Evolutionary conservation across 805 yeast species (phyloP).

Genomic region (Candida coquimbonensis): DNA sequence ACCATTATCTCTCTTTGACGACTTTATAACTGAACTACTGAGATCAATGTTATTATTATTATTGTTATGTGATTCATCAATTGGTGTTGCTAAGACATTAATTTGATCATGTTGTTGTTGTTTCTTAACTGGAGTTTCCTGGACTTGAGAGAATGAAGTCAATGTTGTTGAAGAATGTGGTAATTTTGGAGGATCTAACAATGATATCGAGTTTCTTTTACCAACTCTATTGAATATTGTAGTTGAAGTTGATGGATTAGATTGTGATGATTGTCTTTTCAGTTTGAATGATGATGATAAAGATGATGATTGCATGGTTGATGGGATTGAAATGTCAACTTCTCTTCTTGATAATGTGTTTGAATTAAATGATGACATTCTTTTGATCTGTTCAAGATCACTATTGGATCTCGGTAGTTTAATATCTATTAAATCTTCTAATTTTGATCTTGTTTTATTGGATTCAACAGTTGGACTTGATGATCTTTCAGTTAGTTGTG

Average conservation of each 20-base stretch:
- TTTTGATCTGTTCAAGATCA: conserved; percentile 17
- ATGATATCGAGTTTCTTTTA: conserved; percentile 8
- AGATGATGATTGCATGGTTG: conserved; percentile 6
- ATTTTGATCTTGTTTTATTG: conserved; percentile 8
- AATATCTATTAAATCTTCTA: conserved; percentile 19
- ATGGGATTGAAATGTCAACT: conserved; percentile 22
- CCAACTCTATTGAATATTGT: conserved; percentile 23
- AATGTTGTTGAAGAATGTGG: conserved; percentile 10
- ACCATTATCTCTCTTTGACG: neutral
- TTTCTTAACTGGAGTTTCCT: conserved; percentile 23
- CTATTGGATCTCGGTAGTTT: conserved; percentile 17
- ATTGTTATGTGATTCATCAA: neutral
- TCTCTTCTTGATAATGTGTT: conserved; percentile 19
- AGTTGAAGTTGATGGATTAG: conserved; percentile 11
- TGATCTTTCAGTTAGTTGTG: conserved; percentile 1
- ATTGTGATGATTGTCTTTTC: too few relatives aligned
- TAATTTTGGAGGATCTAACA: neutral
- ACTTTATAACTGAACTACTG: neutral
- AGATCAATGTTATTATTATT: neutral
- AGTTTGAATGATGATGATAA: too few relatives aligned
- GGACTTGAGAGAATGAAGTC: conserved; percentile 22
- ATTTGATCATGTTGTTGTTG: conserved; percentile 6
- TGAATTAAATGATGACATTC: conserved; percentile 21
- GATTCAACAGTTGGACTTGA: neutral
- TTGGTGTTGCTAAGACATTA: conserved; percentile 16